phyloP scores from a whole-genome alignment of 768 basidiomycete species.

The Leccinellum albellum region DNA sequence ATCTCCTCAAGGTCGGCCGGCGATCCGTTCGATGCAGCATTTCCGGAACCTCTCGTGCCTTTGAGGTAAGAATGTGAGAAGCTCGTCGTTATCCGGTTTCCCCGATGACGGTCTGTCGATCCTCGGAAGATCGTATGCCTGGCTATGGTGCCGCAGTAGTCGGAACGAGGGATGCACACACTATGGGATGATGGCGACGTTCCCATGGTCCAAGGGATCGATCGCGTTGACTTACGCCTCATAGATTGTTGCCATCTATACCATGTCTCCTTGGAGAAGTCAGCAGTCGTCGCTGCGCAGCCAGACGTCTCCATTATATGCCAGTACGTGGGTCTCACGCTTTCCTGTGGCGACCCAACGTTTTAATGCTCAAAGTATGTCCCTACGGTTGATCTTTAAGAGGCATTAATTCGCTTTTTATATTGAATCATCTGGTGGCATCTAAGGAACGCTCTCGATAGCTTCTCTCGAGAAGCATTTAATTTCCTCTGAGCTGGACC shows the following conservation, averaged over 20 bases:
- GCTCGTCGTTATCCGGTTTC: not conserved
- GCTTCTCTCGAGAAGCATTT: not conserved
- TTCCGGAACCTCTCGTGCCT: not conserved
- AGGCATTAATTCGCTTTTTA: not conserved
- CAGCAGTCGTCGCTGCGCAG: not conserved
- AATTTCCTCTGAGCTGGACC: not conserved
- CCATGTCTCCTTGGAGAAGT: not conserved
- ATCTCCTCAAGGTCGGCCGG: not conserved
- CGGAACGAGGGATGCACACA: not conserved
- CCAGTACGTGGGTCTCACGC: not conserved
- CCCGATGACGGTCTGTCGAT: conserved; percentile 7
- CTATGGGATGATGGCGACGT: not conserved
- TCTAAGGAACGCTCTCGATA: not conserved
- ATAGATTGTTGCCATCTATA: not conserved
- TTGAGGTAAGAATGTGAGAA: not conserved
- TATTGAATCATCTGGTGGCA: not conserved
- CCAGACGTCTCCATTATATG: not conserved
- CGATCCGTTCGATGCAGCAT: conserved; percentile 7
- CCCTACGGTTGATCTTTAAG: not conserved
- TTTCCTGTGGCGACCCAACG: not conserved
- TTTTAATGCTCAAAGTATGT: not conserved
- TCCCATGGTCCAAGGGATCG: not conserved
- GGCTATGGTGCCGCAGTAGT: not conserved
- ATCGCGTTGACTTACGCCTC: not conserved
- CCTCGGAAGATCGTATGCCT: conserved; percentile 4